Base-by-base conservation (phyloP, 2,329 filamentous ascomycete species). In the Monascus ruber region DNA sequence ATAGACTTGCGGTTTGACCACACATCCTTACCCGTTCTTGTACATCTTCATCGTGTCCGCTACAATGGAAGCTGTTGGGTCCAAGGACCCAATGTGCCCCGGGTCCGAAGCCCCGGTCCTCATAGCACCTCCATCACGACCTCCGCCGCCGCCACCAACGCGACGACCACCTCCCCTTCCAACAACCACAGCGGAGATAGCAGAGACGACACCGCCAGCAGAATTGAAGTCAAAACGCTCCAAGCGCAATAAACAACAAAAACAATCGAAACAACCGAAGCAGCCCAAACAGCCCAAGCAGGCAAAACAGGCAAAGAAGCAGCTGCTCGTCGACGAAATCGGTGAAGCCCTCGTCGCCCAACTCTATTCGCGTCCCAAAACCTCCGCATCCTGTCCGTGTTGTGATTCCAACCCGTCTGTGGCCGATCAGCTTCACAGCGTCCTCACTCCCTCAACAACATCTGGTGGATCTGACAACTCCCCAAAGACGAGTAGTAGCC, bases 281-380 rank as follows among this genome's bases (percentile, higher is more conserved):
- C 37, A 35, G 6, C 34, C 8, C 6, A 24, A 26, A 35, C 8
- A 33, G 33, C 17, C 17, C 17, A 17, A 17, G 3, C 17, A 33
- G 31, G 6, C 9, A 5, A 38, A 38, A 11, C 47, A 42, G 4
- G 26, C 39, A 1, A 50, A 45, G 26, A 51, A 53, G 31, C n/a
- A 35, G 2, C 24, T 47, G 25, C 36, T 53, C 4, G 17, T 49
- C n/a, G 46, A 53, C 26, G 47, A 51, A 31, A 35, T 54, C n/a
- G 46, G 47, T 2, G 44, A 52, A 26, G 35, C 35, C 6, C 37
- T 54, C 31, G 26, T 51, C 24, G 42, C 47, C 3, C 47, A 49
- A 24, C 39, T 50, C 24, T 47, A 44, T 25, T 32, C 43, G 11
- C 36, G 26, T 1, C 17, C 47, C 3, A 39, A 29, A 10, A 33